These are phyloP conservation scores for Russula olivacea DNA, from an alignment of 768 basidiomycete species.

Conservation along the genomic window DNA sequence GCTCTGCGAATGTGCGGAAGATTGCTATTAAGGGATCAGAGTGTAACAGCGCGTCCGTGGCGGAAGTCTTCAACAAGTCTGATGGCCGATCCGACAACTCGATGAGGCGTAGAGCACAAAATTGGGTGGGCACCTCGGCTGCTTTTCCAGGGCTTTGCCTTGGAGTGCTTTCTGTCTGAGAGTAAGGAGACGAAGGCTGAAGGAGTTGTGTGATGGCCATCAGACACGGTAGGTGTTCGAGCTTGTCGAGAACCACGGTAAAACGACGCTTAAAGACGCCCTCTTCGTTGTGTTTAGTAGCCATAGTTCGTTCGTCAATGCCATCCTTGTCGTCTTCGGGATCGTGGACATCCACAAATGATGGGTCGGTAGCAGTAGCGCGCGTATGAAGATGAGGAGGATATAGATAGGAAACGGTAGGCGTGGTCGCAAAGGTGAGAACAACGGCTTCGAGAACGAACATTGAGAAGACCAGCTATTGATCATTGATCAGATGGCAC, in stretches of 20 bases:
- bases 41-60: slow-evolving; percentile 57
- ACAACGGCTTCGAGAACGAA: slow-evolving; percentile 82
- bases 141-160: not conserved
- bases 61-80: slow-evolving; percentile 60
- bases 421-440: slow-evolving; percentile 84
- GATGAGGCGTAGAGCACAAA: slow-evolving; percentile 69
- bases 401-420: slow-evolving; percentile 60
- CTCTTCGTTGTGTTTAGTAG: not conserved
- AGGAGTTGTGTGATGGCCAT: slow-evolving; percentile 88
- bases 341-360: slow-evolving; percentile 40
- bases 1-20: slow-evolving; percentile 69
- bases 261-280: slow-evolving; percentile 53
- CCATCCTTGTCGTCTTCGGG: slow-evolving; percentile 10
- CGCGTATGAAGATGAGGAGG: slow-evolving; percentile 56
- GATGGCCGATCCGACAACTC: slow-evolving; percentile 68
- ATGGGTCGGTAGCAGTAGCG: slow-evolving; percentile 41
- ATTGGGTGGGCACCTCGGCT: not conserved
- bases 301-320: not conserved
- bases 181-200: slow-evolving; percentile 35
- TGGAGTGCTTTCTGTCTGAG: slow-evolving; percentile 5
- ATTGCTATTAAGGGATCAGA: slow-evolving; percentile 69
- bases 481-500: not conserved
- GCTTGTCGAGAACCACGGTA: slow-evolving; percentile 81
- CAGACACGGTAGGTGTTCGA: slow-evolving; percentile 83
- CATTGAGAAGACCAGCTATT: slow-evolving; percentile 79